These are phyloP conservation scores for Rhodomyrtus tomentosa DNA, from an alignment of 345 rosid genomes.

Conservation along the genomic window DNA sequence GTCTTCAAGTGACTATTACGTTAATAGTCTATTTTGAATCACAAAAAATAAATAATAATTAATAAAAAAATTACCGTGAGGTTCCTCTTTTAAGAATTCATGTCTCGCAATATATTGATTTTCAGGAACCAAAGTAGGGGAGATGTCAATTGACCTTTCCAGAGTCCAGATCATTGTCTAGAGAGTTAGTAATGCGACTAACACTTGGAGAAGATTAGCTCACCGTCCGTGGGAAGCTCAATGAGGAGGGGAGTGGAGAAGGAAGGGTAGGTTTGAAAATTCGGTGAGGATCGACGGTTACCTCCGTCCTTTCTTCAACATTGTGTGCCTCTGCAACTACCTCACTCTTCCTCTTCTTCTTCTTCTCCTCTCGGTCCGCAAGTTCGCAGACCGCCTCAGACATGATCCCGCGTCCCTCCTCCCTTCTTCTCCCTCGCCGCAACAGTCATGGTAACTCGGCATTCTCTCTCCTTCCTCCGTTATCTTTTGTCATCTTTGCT, in stretches of 20 bases:
- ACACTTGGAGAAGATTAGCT: background rate
- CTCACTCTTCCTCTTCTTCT: background rate
- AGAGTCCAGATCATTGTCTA: background rate
- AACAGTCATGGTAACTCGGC: background rate
- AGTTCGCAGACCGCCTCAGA: background rate
- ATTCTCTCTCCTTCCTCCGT: background rate
- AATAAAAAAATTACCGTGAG: no score
- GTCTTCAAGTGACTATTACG: no score
- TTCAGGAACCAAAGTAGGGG: no score
- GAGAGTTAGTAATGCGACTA: no score
- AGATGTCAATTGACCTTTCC: background rate
- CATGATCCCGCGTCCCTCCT: background rate
- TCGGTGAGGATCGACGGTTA: background rate
- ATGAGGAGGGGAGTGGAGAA: background rate
- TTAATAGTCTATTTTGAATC: no score
- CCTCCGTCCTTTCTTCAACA: background rate
- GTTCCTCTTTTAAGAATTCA: no score
- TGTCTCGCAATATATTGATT: rapidly evolving
- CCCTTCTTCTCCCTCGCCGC: background rate
- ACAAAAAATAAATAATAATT: no score
- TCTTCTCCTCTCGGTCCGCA: background rate
- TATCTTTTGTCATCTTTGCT: no score
- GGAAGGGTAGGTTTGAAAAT: background rate
- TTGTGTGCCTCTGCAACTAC: background rate
- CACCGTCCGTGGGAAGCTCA: background rate